Base-by-base conservation (phyloP, 179 eudicot genomes). In the Nepenthes alata region DNA sequence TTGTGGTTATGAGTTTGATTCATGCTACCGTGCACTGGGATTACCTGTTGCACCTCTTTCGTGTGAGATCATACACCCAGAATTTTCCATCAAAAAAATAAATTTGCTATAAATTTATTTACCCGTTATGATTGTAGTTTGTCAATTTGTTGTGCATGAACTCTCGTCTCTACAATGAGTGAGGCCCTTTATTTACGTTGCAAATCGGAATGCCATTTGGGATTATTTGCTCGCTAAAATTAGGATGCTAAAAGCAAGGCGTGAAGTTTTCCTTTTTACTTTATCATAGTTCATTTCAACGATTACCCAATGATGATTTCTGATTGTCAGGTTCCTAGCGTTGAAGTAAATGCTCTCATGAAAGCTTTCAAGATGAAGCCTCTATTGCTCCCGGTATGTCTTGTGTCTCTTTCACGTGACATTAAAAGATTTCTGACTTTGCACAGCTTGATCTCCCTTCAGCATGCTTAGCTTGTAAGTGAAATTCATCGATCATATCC, bases 311-410 rank as follows among this genome's bases (percentile, higher is more conserved):
- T 49, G 12, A 50, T 37, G 37, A 10, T 49, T 37, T 62, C 16
- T 62, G 11, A 51, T 51, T 63, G 44, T 47, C 81, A 93, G 98
- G 96, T 89, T 71, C 98, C 98, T 54, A 81, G 85, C 75, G 96
- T 93, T 60, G 98, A 93, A 76, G 90, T 93, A 14, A 93, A 93
- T 81, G 82, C 98, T 59, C 83, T 93, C 77, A 89, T 93, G 96
- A 81, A 61, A 76, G 85, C 93, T 59, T 89, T 93, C 83, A 86
- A 85, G 84, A 89, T 89, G 98, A 89, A 86, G 81, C 98, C 98
- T 56, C 67, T 93, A 45, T 62, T 90, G 67, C 83, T 89, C 67
- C 93, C 98, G 70, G 98, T 93, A 86, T 67, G 83, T 63, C 0
- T 60, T 13, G 60, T 35, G 10, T 47, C 54, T 36, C 9, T 49